Evolutionary conservation across 345 rosid species (phyloP), one percentile per base, ranked within the genome.

Genomic region (Erucastrum elatum): DNA sequence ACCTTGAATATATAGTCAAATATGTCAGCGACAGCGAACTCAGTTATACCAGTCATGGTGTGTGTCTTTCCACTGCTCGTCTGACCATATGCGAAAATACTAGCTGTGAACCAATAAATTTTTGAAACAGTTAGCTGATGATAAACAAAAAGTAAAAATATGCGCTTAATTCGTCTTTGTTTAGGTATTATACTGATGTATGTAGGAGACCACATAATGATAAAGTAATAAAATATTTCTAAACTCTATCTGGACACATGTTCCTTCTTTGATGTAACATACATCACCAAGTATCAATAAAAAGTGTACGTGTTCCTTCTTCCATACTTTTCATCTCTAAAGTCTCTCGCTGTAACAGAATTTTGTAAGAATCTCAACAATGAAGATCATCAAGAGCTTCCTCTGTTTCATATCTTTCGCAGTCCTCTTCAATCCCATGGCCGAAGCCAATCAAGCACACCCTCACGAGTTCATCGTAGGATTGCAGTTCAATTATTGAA

Each of bases 61-160:
- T 94, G 90, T n/a, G 98, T 94, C 91, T 94, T 94, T 82, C 98
- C 98, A 82, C 98, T 94, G 90, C 98, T 91, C 26, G 99, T 95
- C 86, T 95, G 98, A 39, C 99, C 99, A 86, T 95, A 95, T 5
- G 99, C 99, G 79, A 95, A 95, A 41, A 95, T 88, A 81, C 92
- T 93, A 49, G 99, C 99, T 95, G 92, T 66, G 49, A 64, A 56
- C 74, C 46, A 66, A 13, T 78, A 21, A 71, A 27, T 61, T 55
- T 12, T 67, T 4, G 68, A 27, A 37, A 31, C 21, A 21, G 21
- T 21, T 21, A 21, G 21, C 21, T 21, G 21, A 21, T 21, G 21
- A 21, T 21, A 21, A 21, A 21, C 21, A 21, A 21, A 21, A 21
- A 21, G 21, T 21, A 21, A 21, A 21, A 21, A 21, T 21, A 21